Base-by-base conservation (phyloP, 2,329 filamentous ascomycete species). In the Fusarium equiseti region DNA sequence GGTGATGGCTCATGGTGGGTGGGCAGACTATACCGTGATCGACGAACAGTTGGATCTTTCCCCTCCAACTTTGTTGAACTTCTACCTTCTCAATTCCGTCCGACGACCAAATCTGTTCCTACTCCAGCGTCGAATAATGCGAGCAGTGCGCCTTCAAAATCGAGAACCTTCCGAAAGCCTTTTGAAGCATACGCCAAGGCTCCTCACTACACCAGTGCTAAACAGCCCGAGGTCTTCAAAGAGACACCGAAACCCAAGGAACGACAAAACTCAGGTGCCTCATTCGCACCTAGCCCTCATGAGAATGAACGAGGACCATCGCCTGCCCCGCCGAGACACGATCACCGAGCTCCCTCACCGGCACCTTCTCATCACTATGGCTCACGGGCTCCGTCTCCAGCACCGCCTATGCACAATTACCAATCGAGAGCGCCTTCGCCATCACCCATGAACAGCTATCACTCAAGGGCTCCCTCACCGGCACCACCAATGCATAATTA, bases 1-100 rank as follows among this genome's bases (percentile, higher is more conserved):
- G 96, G 96, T 70, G 96, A 99, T 82, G 96, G 96, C 55, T 95
- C 93, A 49, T 99, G 96, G 96, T 99, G 96, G 96, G 97, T 95
- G 82, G 96, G 96, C 50, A 90, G 95, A 70, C 83, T 99, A 78
- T 93, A 91, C 78, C 90, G 96, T 74, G 96, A 99, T 82, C 91
- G 92, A 80, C 90, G 95, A 77, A 94, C 95, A 76, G 91, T 98
- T 76, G 96, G 96, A 57, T 86, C 96, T 22, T 99, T 99, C 77
- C 96, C 96, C 1, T 98, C 95, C 76, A 99, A 99, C 82, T 99
- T 99, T 78, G 96, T 99, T 78, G 89, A 97, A 79, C 88, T 99
- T 8, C 87, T 99, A 32, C 92, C 93, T 59, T 90, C 96, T 64
- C 89, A 90, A 79, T 98, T 97, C 79, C 90, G 93, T 61, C 96